These are phyloP conservation scores for Reticulascus tulasneorum DNA, from an alignment of 2,329 filamentous ascomycete genomes.

Conservation along the genomic window DNA sequence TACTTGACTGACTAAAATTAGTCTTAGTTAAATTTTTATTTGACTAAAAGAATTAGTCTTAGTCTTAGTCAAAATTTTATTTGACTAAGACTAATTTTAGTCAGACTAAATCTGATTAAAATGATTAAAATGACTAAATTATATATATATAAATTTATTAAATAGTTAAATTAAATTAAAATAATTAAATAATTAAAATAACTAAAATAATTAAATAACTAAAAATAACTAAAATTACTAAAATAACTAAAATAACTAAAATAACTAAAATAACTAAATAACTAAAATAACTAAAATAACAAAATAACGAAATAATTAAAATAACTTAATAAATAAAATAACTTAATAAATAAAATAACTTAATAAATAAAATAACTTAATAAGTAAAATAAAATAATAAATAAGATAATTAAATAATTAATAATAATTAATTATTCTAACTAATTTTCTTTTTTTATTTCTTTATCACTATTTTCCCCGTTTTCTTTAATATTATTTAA, in stretches of 20 bases:
- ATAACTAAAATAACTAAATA: not conserved
- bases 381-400: not conserved
- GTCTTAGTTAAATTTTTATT: no score
- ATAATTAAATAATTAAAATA: not conserved
- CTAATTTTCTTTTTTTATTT: not conserved
- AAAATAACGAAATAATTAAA: not conserved
- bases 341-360: not conserved
- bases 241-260: no score
- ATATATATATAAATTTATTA: not conserved
- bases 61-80: no score
- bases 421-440: not conserved
- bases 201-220: no score
- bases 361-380: not conserved
- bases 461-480: not conserved
- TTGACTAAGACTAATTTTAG: constrained; percentile 4
- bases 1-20: no score
- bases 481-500: not conserved
- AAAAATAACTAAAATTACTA: not conserved
- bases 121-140: not conserved
- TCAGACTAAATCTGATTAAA: constrained; percentile 1
- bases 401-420: not conserved
- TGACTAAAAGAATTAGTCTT: no score
- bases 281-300: not conserved
- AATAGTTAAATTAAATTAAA: not conserved
- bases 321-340: not conserved